Base-by-base conservation (phyloP, 2,329 filamentous ascomycete species). In the Thelonectria discophora region DNA sequence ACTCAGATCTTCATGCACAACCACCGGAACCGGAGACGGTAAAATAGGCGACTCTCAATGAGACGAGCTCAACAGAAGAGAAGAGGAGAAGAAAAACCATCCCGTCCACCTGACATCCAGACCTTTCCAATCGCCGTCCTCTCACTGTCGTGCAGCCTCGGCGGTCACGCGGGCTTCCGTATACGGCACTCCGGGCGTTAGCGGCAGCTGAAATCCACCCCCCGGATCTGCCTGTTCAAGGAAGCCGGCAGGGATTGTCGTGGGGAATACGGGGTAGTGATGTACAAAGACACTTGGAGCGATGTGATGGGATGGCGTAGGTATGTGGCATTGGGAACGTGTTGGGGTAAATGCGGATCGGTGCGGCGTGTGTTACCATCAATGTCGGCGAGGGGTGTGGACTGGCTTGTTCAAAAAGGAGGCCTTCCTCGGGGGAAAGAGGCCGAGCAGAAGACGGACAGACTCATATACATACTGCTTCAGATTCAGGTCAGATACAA, bases 211-310 rank as follows among this genome's bases (percentile, higher is more conserved):
- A 45, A 30, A 10, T 10, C 27, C 27, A 30, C 27, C 5, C 40
- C 47, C 58, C 58, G 58, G 58, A 56, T 60, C 52, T 60, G 58
- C 58, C 58, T 47, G 52, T 60, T 60, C 58, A 52, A 60, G 58
- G 52, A 60, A 60, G 52, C 58, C 58, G 58, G 52, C 58, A 60
- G 18, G 21, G 39, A 52, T 52, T 40, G 21, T 17, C 20, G 17
- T 21, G 12, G 13, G 43, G 24, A 30, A 30, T 37, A 21, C 18
- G 43, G 13, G 43, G 9, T 20, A 10, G n/a, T n/a, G n/a, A n/a
- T n/a, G n/a, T n/a, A n/a, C n/a, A n/a, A n/a, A n/a, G n/a, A n/a
- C n/a, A n/a, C n/a, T n/a, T n/a, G n/a, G n/a, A n/a, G n/a, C n/a
- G n/a, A n/a, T n/a, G n/a, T n/a, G n/a, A n/a, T n/a, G n/a, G n/a